phyloP scores from a whole-genome alignment of 2,329 filamentous ascomycete genomes.

The Diaporthe sp. region DNA sequence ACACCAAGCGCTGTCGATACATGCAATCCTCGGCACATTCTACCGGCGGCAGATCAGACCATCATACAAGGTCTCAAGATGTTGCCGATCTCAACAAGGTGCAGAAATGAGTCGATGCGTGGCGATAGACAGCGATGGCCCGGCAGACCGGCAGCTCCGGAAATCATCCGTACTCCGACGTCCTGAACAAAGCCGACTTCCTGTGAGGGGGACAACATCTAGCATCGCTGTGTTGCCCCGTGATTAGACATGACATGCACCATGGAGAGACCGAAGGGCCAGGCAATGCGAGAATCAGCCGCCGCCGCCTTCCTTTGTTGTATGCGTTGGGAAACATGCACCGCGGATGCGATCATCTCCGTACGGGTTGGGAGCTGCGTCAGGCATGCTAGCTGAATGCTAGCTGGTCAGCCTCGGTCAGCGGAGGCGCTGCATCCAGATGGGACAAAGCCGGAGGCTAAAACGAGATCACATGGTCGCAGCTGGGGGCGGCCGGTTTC shows the following conservation, averaged over 20 bases:
- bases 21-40: not conserved
- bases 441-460: conserved; percentile 14
- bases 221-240: not conserved
- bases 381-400: not conserved
- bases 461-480: conserved; percentile 7
- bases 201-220: not conserved
- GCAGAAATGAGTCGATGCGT: not conserved
- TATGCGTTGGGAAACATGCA: not conserved
- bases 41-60: not conserved
- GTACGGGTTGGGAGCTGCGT: not conserved
- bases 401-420: conserved; percentile 8
- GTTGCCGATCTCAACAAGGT: not conserved
- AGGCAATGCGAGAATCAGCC: not conserved
- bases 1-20: not conserved
- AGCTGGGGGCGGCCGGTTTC: conserved; percentile 3
- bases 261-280: not conserved
- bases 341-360: not conserved
- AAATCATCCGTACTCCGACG: conserved; percentile 1
- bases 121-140: not conserved
- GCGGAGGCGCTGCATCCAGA: not conserved
- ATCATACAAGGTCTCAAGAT: not conserved
- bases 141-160: conserved; percentile 1
- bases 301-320: not conserved
- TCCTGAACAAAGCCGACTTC: not conserved
- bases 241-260: not conserved